These are phyloP conservation scores for Carpinus fangiana DNA, from an alignment of 306 rosid genomes.

Conservation along the genomic window DNA sequence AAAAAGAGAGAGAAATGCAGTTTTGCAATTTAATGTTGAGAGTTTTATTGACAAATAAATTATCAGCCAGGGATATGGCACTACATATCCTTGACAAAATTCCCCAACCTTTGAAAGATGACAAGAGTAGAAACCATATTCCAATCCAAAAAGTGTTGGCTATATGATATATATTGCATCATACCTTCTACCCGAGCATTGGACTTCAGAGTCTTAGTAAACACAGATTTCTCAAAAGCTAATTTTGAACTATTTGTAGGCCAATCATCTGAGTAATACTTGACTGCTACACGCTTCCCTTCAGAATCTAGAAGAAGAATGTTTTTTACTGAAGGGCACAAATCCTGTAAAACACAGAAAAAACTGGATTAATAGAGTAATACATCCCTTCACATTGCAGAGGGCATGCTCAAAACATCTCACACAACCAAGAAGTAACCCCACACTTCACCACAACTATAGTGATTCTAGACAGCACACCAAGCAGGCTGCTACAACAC, in stretches of 20 bases:
- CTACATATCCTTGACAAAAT: neutral
- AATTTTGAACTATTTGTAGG: conserved; percentile 67
- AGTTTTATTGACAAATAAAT: conserved; percentile 1
- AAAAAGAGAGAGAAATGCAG: no score
- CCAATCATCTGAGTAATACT: conserved; percentile 90
- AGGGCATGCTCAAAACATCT: neutral
- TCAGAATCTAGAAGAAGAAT: conserved; percentile 87
- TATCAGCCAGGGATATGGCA: conserved; percentile 5
- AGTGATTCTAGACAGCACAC: neutral
- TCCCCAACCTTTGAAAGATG: neutral
- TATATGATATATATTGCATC: conserved; percentile 1
- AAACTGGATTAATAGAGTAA: conserved; percentile 14
- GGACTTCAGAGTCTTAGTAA: conserved; percentile 68
- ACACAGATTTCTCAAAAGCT: conserved; percentile 81
- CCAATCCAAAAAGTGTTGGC: neutral
- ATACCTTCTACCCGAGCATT: conserved; percentile 89
- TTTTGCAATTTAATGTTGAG: neutral
- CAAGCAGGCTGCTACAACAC: neutral
- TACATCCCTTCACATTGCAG: neutral
- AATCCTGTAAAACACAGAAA: conserved; percentile 43
- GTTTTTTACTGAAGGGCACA: conserved; percentile 68
- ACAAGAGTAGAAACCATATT: neutral
- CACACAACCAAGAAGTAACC: neutral
- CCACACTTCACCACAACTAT: conserved; percentile 6
- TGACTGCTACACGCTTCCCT: conserved; percentile 94